A percentile compares a stretch with the other conserved stretches of the same genome.
These are phyloP conservation scores for Niveomyces coronatus DNA, from an alignment of 2,329 filamentous ascomycete species.

Conservation along the genomic window DNA sequence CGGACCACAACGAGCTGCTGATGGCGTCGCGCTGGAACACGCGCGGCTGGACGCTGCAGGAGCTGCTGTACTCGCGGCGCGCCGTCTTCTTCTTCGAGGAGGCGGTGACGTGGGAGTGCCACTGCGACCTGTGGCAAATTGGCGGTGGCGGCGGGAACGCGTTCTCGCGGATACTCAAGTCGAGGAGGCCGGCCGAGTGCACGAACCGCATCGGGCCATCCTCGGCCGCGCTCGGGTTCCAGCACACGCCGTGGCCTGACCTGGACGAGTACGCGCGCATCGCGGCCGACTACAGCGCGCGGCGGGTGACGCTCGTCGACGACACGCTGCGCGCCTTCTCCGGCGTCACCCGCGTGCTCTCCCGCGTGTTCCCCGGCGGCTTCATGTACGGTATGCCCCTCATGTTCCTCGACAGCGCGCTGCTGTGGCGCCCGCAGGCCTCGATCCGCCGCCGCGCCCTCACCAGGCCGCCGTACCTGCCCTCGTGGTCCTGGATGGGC, in stretches of 20 bases:
- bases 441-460: slow-evolving; percentile 29
- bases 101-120: slow-evolving; percentile 34
- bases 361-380: slow-evolving; percentile 29
- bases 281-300: slow-evolving; percentile 32
- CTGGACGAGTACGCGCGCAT: slow-evolving; percentile 35
- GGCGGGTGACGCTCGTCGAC: slow-evolving; percentile 28
- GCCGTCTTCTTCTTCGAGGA: slow-evolving; percentile 34
- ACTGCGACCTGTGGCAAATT: slow-evolving; percentile 33
- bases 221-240: slow-evolving; percentile 25
- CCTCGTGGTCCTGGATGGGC: slow-evolving; percentile 38
- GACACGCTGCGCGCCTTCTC: slow-evolving; percentile 33
- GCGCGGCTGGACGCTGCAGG: slow-evolving; percentile 34
- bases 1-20: slow-evolving; percentile 29
- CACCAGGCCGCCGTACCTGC: slow-evolving; percentile 27
- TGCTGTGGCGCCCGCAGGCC: slow-evolving; percentile 34
- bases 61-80: slow-evolving; percentile 31
- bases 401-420: slow-evolving; percentile 34
- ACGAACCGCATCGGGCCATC: slow-evolving; percentile 21
- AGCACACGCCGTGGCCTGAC: slow-evolving; percentile 34
- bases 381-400: slow-evolving; percentile 37
- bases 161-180: slow-evolving; percentile 21
- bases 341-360: slow-evolving; percentile 32
- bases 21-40: slow-evolving; percentile 28
- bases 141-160: slow-evolving; percentile 13
- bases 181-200: slow-evolving; percentile 23